Percentiles rank a stretch among this genome's conserved stretches.
Conservation (phyloP, 164 flowering plant genomes). For the Chloranthus sessilifolius region DNA sequence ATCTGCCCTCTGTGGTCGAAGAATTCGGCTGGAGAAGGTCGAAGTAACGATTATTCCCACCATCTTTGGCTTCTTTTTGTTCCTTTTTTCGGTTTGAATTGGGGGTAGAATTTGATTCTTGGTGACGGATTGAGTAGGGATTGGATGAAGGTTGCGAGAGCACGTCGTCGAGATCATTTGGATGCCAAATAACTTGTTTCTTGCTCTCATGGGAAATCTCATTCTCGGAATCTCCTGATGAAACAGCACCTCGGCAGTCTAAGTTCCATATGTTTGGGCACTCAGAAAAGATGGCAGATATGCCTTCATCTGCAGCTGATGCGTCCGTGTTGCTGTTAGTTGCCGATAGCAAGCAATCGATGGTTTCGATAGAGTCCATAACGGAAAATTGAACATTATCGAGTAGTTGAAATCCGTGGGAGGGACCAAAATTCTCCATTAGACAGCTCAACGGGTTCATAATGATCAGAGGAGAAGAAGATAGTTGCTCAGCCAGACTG, state of each 20-base stretch:
- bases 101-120: slow-evolving; percentile 9
- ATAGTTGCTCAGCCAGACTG: slow-evolving; percentile 2
- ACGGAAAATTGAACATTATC: slow-evolving; percentile 8
- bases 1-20: slow-evolving; percentile 26
- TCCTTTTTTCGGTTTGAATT: slow-evolving; percentile 14
- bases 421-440: slow-evolving; percentile 13
- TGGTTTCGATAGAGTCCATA: slow-evolving; percentile 44
- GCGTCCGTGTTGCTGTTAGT: slow-evolving; percentile 55
- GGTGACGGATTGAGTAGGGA: background rate
- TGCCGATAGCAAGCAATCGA: slow-evolving; percentile 54
- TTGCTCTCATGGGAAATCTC: slow-evolving; percentile 14
- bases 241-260: slow-evolving; percentile 21
- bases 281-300: slow-evolving; percentile 56
- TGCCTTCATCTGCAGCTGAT: slow-evolving; percentile 54
- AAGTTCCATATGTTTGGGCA: slow-evolving; percentile 39
- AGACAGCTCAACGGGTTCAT: slow-evolving; percentile 12
- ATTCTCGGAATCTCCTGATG: slow-evolving; percentile 53
- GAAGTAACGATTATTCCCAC: slow-evolving; percentile 12
- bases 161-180: slow-evolving; percentile 15
- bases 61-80: background rate
- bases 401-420: slow-evolving; percentile 3
- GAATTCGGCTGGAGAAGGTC: slow-evolving; percentile 22
- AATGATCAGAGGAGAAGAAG: slow-evolving; percentile 14
- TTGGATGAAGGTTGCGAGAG: slow-evolving; percentile 18
- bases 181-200: slow-evolving; percentile 6